These are phyloP conservation scores for Cladobotryum protrusum DNA, from an alignment of 2,329 filamentous ascomycete genomes.

Conservation along the genomic window DNA sequence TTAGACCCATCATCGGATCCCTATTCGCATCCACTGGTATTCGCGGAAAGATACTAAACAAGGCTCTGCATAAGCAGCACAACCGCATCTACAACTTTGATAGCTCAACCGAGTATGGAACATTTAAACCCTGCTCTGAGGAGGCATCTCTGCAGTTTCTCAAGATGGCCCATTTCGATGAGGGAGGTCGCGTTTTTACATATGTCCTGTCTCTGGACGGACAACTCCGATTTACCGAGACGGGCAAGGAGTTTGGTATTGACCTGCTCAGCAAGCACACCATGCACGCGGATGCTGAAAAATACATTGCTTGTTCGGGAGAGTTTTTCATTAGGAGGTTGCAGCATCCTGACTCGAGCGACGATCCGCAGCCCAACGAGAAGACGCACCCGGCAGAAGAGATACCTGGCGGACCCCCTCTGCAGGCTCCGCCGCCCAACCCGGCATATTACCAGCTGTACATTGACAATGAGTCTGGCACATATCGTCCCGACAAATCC, in stretches of 20 bases:
- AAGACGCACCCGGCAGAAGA: conserved; percentile 48
- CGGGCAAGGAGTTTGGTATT: conserved; percentile 90
- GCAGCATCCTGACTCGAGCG: conserved; percentile 39
- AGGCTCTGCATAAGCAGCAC: conserved; percentile 86
- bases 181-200: conserved; percentile 82
- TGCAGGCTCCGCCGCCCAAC: conserved; percentile 36
- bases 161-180: conserved; percentile 77
- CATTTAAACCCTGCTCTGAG: conserved; percentile 58
- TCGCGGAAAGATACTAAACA: conserved; percentile 73
- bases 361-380: conserved; percentile 37
- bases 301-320: conserved; percentile 86
- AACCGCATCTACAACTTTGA: conserved; percentile 85
- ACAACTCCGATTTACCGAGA: conserved; percentile 86
- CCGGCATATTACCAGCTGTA: conserved; percentile 70
- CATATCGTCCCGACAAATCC: conserved; percentile 79
- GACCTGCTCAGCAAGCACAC: conserved; percentile 92
- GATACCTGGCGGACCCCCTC: conserved; percentile 41
- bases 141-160: conserved; percentile 76
- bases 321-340: conserved; percentile 85
- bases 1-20: conserved; percentile 78
- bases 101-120: conserved; percentile 64
- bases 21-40: conserved; percentile 80
- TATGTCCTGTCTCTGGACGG: conserved; percentile 87
- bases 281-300: conserved; percentile 90
- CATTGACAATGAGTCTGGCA: conserved; percentile 94